Percentiles rank a stretch among this genome's conserved stretches.
These are phyloP conservation scores for Eucommia ulmoides DNA, from an alignment of 257 asterid genomes.

Conservation along the genomic window DNA sequence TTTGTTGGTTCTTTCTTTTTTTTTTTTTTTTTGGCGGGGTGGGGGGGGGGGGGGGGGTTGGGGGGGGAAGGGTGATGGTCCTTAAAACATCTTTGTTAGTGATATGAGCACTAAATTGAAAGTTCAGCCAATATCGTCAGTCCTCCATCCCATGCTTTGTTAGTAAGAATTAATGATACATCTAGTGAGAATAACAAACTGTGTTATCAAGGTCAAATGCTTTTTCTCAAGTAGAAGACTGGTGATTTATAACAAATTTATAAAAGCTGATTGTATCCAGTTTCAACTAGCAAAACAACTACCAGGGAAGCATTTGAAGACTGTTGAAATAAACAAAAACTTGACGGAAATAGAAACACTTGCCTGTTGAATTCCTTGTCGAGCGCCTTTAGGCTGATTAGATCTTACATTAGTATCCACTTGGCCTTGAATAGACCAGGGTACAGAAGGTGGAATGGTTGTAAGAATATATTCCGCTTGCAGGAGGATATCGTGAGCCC, in stretches of 20 bases:
- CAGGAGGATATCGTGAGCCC: constrained; percentile 82
- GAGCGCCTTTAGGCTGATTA: constrained; percentile 91
- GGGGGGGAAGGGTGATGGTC: too few species aligned
- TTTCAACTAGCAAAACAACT: not conserved
- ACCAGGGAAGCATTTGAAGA: not conserved
- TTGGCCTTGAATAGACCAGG: constrained; percentile 56
- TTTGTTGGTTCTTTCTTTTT: too few species aligned
- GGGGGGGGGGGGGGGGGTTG: too few species aligned
- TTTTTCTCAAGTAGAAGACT: too few species aligned
- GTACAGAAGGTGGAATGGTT: constrained; percentile 69
- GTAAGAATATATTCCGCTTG: constrained; percentile 85
- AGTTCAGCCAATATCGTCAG: not conserved
- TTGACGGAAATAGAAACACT: constrained; percentile 4
- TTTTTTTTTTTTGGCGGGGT: too few species aligned
- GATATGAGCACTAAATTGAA: too few species aligned
- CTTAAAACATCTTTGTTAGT: too few species aligned
- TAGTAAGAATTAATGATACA: not conserved
- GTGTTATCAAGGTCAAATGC: too few species aligned
- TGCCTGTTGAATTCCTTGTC: constrained; percentile 94
- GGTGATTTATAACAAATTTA: too few species aligned
- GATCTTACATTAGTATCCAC: constrained; percentile 44
- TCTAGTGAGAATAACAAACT: not conserved
- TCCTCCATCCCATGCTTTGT: not conserved
- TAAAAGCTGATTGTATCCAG: too few species aligned
- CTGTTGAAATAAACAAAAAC: too few species aligned